Conservation (phyloP, 495 filamentous ascomycete species). For the Poronia punctata region DNA sequence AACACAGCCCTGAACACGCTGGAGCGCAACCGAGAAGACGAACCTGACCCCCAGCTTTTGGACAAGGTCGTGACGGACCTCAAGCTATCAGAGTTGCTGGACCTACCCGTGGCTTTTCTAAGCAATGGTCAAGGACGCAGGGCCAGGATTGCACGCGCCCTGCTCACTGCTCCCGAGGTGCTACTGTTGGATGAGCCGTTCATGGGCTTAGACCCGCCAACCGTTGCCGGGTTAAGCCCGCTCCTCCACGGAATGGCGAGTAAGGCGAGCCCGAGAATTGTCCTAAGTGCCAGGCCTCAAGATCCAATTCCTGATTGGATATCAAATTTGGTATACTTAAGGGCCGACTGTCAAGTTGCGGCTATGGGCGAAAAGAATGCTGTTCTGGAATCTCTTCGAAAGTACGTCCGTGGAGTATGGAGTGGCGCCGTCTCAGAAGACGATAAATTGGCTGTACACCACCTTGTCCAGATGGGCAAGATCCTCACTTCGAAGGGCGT, state of each 20-base stretch:
- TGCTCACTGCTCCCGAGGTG: conserved; percentile 71
- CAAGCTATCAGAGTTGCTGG: conserved; percentile 54
- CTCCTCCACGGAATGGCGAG: conserved; percentile 60
- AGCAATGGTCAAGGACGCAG: conserved; percentile 90
- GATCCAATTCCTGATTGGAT: conserved; percentile 87
- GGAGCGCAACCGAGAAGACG: conserved; percentile 42
- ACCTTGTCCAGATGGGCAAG: conserved; percentile 44
- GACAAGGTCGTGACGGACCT: conserved; percentile 58
- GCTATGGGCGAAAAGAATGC: conserved; percentile 48
- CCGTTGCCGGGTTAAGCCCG: conserved; percentile 57
- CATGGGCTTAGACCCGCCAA: conserved; percentile 89
- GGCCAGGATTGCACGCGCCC: conserved; percentile 77
- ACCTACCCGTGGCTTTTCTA: conserved; percentile 76
- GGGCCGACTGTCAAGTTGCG: conserved; percentile 51
- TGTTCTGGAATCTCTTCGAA: conserved; percentile 42
- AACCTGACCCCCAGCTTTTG: conserved; percentile 42
- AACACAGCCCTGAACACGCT: conserved; percentile 65
- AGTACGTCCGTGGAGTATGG: conserved; percentile 34
- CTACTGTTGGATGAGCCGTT: conserved; percentile 91
- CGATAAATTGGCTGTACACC: conserved; percentile 33
- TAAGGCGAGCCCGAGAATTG: conserved; percentile 57
- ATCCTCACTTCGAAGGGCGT: conserved; percentile 40
- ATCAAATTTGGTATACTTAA: conserved; percentile 66
- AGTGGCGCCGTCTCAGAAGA: conserved; percentile 28
- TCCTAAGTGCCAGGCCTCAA: conserved; percentile 75